These are phyloP conservation scores for Sphaceloma murrayae DNA, from an alignment of 2,329 filamentous ascomycete genomes.

Conservation along the genomic window DNA sequence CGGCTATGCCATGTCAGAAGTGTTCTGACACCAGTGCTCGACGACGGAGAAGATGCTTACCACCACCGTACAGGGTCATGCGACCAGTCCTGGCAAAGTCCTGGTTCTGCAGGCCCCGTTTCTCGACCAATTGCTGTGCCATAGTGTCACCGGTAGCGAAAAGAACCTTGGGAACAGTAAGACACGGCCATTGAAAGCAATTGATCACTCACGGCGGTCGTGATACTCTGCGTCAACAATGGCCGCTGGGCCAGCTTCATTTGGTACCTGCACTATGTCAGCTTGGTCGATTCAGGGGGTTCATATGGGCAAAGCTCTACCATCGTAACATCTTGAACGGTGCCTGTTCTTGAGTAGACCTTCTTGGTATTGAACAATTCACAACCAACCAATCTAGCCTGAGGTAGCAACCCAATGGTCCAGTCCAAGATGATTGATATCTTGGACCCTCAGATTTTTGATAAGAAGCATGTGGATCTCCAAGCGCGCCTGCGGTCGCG, in stretches of 20 bases:
- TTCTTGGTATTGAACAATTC: no score
- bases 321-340: constrained; percentile 36
- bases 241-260: constrained; percentile 68
- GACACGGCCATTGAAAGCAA: constrained; percentile 10
- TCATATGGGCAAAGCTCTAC: constrained; percentile 25
- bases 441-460: no score
- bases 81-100: constrained; percentile 59
- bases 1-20: constrained; percentile 36
- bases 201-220: constrained; percentile 66
- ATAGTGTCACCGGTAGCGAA: constrained; percentile 87
- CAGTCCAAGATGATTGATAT: no score
- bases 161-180: constrained; percentile 48
- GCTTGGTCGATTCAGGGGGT: constrained; percentile 20
- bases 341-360: no score
- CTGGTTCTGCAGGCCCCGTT: constrained; percentile 66
- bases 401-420: no score
- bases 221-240: constrained; percentile 81
- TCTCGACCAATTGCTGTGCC: constrained; percentile 85
- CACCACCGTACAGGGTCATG: constrained; percentile 72
- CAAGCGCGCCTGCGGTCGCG: neutral
- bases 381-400: no score
- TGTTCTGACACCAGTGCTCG: constrained; percentile 16
- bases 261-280: constrained; percentile 60
- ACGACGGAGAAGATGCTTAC: constrained; percentile 47
- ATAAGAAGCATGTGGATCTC: constrained; percentile 2